Percentiles rank a stretch among this genome's conserved stretches.
phyloP scores from a whole-genome alignment of 2,329 filamentous ascomycete genomes.

The Magnaporthiopsis incrustans region DNA sequence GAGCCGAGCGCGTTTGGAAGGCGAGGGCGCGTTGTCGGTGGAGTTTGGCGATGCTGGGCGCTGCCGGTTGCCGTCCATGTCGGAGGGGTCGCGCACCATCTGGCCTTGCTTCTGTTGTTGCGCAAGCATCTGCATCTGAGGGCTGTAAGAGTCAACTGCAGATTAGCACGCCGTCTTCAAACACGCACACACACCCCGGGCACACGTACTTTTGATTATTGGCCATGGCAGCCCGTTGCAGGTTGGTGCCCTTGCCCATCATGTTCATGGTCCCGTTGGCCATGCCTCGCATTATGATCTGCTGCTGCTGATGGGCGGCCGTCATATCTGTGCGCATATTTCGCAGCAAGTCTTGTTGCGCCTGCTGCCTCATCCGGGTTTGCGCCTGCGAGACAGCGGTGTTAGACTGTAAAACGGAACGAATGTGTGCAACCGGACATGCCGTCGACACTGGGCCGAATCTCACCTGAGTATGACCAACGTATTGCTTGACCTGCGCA shows the following conservation, averaged over 20 bases:
- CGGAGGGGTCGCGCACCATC: constrained; percentile 83
- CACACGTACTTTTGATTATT: constrained; percentile 66
- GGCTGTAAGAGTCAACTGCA: constrained; percentile 31
- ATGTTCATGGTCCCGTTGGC: constrained; percentile 51
- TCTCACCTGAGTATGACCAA: constrained; percentile 73
- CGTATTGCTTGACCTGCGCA: constrained; percentile 63
- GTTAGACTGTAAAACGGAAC: neutral
- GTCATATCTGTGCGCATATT: constrained; percentile 55
- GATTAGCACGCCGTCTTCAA: constrained; percentile 11
- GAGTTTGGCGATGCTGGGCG: constrained; percentile 75
- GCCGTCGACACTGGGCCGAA: neutral
- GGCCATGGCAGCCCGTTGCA: constrained; percentile 69
- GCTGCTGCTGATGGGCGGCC: constrained; percentile 43
- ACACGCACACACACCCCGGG: neutral
- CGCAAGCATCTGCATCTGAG: constrained; percentile 64
- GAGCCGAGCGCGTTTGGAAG: constrained; percentile 80
- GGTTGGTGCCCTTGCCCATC: constrained; percentile 52
- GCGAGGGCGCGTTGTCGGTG: constrained; percentile 82
- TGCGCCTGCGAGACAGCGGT: constrained; percentile 42
- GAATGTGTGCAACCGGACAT: neutral
- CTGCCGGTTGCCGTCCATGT: constrained; percentile 76
- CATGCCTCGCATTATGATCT: constrained; percentile 60
- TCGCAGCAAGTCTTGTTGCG: constrained; percentile 70
- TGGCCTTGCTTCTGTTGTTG: constrained; percentile 59
- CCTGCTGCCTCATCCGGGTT: constrained; percentile 64